phyloP scores from a whole-genome alignment of 169 alveolate species.

The Eimeria acervulina region DNA sequence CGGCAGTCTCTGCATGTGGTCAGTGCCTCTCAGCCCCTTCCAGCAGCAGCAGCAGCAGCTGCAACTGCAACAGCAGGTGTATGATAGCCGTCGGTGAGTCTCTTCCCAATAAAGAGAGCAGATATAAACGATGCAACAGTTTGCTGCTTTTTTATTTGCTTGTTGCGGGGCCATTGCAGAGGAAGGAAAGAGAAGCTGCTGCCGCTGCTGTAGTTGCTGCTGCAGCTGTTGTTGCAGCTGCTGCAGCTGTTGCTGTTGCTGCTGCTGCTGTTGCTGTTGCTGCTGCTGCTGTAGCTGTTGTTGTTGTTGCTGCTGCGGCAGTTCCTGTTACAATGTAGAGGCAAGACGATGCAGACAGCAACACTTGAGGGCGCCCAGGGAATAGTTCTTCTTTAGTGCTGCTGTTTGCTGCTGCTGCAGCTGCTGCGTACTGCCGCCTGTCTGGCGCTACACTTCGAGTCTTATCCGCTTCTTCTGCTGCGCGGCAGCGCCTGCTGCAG shows the following conservation, averaged over 20 bases:
- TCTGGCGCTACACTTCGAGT: not conserved
- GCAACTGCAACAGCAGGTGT: not conserved
- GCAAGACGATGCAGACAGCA: no score
- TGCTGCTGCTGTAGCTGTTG: not conserved
- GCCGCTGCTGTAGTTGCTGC: not conserved
- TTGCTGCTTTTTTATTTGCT: not conserved
- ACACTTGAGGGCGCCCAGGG: no score
- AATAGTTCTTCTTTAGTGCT: not conserved
- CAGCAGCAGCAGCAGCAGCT: slow-evolving; percentile 10
- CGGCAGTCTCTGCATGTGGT: slow-evolving; percentile 16
- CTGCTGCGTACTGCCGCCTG: slow-evolving; percentile 12
- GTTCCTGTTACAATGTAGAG: no score
- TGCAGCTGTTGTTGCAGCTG: not conserved
- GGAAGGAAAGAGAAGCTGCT: not conserved
- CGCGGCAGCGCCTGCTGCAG: slow-evolving; percentile 35
- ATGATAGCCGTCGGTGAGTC: not conserved
- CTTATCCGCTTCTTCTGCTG: slow-evolving; percentile 14
- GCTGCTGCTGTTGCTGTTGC: not conserved
- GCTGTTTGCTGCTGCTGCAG: slow-evolving; percentile 51
- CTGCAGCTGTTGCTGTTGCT: not conserved
- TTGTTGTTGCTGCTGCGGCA: not conserved
- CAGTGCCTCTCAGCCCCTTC: slow-evolving; percentile 2
- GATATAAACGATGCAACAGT: not conserved
- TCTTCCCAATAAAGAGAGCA: not conserved
- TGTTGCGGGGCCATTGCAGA: no score